phyloP scores from a whole-genome alignment of 768 basidiomycete genomes.

The Serendipita sp. region DNA sequence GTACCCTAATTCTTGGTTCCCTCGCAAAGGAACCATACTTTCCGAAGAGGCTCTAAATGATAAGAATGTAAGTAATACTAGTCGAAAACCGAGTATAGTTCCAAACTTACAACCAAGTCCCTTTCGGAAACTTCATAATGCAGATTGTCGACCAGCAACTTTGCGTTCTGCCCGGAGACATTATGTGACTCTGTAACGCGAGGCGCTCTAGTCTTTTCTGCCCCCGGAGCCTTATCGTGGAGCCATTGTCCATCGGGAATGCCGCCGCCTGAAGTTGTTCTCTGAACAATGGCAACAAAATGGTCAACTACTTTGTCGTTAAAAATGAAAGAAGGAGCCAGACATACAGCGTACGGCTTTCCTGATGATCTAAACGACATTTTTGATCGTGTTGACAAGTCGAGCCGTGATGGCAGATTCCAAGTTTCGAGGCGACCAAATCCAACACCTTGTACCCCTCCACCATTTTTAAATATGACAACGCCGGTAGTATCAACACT shows the following conservation, averaged over 20 bases:
- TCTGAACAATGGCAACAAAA: background rate
- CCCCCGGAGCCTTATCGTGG: constrained; percentile 55
- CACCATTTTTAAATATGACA: background rate
- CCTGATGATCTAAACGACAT: background rate
- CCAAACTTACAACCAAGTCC: constrained; percentile 60
- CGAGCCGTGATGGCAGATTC: background rate
- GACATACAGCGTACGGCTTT: constrained; percentile 6
- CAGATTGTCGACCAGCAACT: constrained; percentile 67
- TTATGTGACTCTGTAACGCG: constrained; percentile 15
- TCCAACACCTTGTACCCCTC: background rate
- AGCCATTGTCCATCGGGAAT: constrained; percentile 45
- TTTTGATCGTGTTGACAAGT: background rate
- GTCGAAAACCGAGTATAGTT: background rate
- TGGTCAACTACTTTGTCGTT: background rate
- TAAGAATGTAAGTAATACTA: background rate
- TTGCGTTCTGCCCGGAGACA: constrained; percentile 26
- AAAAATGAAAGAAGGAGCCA: background rate
- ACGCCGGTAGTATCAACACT: background rate
- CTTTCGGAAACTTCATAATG: constrained; percentile 85
- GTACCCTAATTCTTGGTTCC: constrained; percentile 91
- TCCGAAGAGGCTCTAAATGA: constrained; percentile 64
- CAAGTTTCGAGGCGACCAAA: background rate
- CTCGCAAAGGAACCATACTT: constrained; percentile 82
- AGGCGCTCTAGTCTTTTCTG: constrained; percentile 18
- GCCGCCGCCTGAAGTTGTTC: background rate